Evolutionary conservation across 1,139 yeast species (phyloP).

Genomic region (Eremothecium gossypii): DNA sequence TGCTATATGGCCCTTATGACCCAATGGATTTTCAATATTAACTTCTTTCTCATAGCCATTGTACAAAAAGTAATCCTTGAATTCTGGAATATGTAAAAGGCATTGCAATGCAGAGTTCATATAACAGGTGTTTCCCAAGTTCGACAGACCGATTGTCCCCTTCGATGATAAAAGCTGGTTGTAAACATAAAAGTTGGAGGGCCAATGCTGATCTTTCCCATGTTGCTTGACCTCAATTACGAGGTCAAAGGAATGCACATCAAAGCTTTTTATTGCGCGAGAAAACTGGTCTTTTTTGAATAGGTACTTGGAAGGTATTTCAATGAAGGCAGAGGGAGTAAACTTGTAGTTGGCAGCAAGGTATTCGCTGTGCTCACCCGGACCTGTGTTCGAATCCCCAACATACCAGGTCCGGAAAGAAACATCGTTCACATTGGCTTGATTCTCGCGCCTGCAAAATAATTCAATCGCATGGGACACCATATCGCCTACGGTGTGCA

Average conservation of each 20-base stretch:
- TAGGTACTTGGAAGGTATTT: constrained; percentile 16
- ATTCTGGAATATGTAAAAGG: constrained; percentile 75
- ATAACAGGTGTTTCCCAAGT: constrained; percentile 90
- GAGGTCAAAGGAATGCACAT: constrained; percentile 21
- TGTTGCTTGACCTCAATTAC: constrained; percentile 27
- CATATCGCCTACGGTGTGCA: constrained; percentile 17
- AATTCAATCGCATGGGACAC: constrained; percentile 20
- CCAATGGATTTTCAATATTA: constrained; percentile 72
- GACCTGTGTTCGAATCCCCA: constrained; percentile 12
- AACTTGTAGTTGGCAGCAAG: constrained; percentile 19
- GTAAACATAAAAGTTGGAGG: constrained; percentile 28
- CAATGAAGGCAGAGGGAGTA: constrained; percentile 25
- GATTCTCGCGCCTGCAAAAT: constrained; percentile 17
- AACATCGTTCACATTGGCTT: constrained; percentile 16
- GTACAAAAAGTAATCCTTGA: constrained; percentile 62
- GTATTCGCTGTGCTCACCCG: constrained; percentile 6
- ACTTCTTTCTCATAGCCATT: constrained; percentile 58
- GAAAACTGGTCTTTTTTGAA: constrained; percentile 18
- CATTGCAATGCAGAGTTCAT: constrained; percentile 97
- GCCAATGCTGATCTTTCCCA: constrained; percentile 29
- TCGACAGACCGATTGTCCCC: constrained; percentile 60
- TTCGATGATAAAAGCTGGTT: constrained; percentile 29
- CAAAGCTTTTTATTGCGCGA: constrained; percentile 17
- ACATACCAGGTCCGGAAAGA: constrained; percentile 30
- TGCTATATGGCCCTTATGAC: constrained; percentile 77